A percentile compares a stretch with the other conserved stretches of the same genome.
These are phyloP conservation scores for Phaffia rhodozyma DNA, from an alignment of 1,284 basidiomycete species.

Conservation along the genomic window DNA sequence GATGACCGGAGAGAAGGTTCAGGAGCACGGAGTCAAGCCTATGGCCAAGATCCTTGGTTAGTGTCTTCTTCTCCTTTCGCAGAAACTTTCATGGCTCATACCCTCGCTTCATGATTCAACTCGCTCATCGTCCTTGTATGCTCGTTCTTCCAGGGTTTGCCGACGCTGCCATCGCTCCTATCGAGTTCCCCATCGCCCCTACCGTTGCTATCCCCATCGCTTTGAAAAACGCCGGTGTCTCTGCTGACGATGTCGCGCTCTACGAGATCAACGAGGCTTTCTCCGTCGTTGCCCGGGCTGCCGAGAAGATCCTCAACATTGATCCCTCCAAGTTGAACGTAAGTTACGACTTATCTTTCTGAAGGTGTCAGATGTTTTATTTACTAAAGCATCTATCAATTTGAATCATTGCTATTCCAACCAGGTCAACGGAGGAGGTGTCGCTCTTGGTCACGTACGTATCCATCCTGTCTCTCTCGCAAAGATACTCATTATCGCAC, in stretches of 20 bases:
- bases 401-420: constrained; percentile 3
- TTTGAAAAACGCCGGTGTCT: constrained; percentile 73
- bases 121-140: not conserved
- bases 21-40: constrained; percentile 77
- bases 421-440: constrained; percentile 51
- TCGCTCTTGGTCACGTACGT: constrained; percentile 71
- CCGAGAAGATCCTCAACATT: constrained; percentile 76
- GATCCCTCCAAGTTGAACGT: constrained; percentile 84
- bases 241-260: constrained; percentile 69
- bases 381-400: constrained; percentile 13
- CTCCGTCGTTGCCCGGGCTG: constrained; percentile 82
- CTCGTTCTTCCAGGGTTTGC: constrained; percentile 59
- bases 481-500: not conserved
- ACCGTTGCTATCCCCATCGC: constrained; percentile 83
- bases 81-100: not conserved
- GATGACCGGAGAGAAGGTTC: constrained; percentile 79
- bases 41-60: constrained; percentile 79
- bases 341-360: constrained; percentile 43
- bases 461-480: constrained; percentile 11
- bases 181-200: constrained; percentile 94
- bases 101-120: not conserved
- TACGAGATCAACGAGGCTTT: constrained; percentile 99
- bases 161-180: constrained; percentile 89
- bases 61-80: constrained; percentile 35
- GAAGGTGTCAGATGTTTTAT: constrained; percentile 17